phyloP scores from a whole-genome alignment of 2,329 filamentous ascomycete genomes.

The Zymoseptoria brevis region DNA sequence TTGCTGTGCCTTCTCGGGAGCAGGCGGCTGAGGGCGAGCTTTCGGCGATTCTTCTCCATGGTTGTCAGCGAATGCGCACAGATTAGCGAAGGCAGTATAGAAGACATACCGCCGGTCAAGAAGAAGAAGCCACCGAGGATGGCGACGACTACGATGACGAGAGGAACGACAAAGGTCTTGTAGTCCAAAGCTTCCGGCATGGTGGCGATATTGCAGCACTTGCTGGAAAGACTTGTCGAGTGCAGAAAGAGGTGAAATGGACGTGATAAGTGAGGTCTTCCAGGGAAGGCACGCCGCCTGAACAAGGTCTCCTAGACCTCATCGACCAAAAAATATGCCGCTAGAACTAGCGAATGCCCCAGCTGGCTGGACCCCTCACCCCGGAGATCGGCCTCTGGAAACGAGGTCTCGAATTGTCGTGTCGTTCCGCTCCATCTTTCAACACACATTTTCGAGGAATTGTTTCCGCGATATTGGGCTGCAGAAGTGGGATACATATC shows the following conservation, averaged over 20 bases:
- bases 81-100: no score
- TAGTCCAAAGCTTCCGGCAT: background rate
- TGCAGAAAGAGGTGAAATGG: background rate
- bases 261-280: background rate
- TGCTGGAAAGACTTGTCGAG: background rate
- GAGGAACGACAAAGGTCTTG: background rate
- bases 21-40: background rate
- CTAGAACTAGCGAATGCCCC: background rate
- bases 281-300: no score
- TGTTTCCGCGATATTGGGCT: background rate
- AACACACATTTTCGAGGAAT: constrained; percentile 1
- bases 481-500: background rate
- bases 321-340: background rate
- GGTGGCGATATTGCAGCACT: background rate
- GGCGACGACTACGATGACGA: constrained; percentile 8
- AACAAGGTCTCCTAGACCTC: background rate
- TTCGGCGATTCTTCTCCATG: background rate
- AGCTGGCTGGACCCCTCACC: background rate
- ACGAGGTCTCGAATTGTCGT: background rate
- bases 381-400: background rate
- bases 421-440: background rate
- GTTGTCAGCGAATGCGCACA: background rate
- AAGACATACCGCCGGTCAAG: constrained; percentile 37
- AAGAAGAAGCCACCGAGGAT: constrained; percentile 9
- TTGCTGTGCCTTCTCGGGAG: background rate